A percentile compares a stretch with the other conserved stretches of the same genome.
Evolutionary conservation across 331 rosid species (phyloP).

Genomic region (Acacia concinna): DNA sequence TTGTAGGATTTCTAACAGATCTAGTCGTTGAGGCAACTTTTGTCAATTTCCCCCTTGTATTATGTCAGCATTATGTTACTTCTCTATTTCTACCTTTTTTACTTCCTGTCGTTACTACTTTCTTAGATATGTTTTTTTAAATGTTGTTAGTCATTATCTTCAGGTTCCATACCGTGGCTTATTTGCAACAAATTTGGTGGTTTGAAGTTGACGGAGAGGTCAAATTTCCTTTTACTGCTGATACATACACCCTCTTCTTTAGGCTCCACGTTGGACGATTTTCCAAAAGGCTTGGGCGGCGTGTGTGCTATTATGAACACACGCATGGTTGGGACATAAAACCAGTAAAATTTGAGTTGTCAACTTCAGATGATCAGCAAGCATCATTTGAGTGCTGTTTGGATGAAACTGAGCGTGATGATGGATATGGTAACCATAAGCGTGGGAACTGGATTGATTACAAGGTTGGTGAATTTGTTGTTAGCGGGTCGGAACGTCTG

Average conservation of each 20-base stretch:
- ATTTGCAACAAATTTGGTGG: conserved; percentile 93
- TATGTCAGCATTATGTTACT: neutral
- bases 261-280: conserved; percentile 78
- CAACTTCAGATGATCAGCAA: conserved; percentile 49
- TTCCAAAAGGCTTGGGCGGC: conserved; percentile 70
- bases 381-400: conserved; percentile 49
- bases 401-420: conserved; percentile 43
- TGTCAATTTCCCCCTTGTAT: neutral
- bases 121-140: neutral
- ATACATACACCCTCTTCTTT: conserved; percentile 62
- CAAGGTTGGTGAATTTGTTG: conserved; percentile 58
- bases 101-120: neutral
- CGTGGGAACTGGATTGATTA: conserved; percentile 60
- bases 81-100: neutral
- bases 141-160: conserved; percentile 24
- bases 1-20: conserved; percentile 4
- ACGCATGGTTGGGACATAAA: conserved; percentile 85
- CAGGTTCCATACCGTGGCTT: conserved; percentile 74
- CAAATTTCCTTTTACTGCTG: conserved; percentile 71
- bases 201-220: conserved; percentile 76
- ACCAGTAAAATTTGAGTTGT: conserved; percentile 66
- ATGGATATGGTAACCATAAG: conserved; percentile 45
- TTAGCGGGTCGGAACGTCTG: conserved; percentile 32
- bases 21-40: conserved; percentile 11
- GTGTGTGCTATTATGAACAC: conserved; percentile 68